Conservation (phyloP, 2,329 filamentous ascomycete species). For the Diplodia sapinea region DNA sequence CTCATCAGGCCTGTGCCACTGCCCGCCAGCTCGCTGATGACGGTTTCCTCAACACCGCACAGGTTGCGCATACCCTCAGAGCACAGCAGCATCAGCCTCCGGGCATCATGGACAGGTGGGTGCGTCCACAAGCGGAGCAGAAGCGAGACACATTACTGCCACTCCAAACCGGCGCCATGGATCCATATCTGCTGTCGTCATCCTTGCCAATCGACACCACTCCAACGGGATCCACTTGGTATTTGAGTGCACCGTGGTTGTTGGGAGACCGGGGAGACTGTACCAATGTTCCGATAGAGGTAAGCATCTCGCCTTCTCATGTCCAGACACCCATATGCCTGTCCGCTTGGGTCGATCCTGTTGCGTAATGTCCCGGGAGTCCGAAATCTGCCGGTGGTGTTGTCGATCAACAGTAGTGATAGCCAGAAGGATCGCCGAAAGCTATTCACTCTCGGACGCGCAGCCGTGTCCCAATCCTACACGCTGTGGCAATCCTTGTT, state of each 20-base stretch:
- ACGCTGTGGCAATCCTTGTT: background rate
- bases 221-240: background rate
- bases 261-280: background rate
- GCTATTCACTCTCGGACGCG: background rate
- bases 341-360: background rate
- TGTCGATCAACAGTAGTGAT: background rate
- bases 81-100: background rate
- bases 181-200: background rate
- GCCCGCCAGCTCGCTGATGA: constrained; percentile 11
- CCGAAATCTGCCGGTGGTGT: background rate
- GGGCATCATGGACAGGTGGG: background rate
- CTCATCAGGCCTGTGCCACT: constrained; percentile 4
- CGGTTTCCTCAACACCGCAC: constrained; percentile 7
- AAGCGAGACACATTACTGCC: background rate
- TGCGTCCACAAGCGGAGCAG: background rate
- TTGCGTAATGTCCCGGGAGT: background rate
- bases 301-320: background rate
- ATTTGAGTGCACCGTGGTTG: background rate
- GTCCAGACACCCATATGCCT: background rate
- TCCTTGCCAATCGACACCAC: background rate
- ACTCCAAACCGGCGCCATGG: background rate
- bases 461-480: background rate
- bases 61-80: background rate
- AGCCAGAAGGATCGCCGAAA: background rate
- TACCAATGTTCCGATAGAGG: background rate